Base-by-base conservation (phyloP, 2,329 filamentous ascomycete species). In the Ceratocystis albifundus region DNA sequence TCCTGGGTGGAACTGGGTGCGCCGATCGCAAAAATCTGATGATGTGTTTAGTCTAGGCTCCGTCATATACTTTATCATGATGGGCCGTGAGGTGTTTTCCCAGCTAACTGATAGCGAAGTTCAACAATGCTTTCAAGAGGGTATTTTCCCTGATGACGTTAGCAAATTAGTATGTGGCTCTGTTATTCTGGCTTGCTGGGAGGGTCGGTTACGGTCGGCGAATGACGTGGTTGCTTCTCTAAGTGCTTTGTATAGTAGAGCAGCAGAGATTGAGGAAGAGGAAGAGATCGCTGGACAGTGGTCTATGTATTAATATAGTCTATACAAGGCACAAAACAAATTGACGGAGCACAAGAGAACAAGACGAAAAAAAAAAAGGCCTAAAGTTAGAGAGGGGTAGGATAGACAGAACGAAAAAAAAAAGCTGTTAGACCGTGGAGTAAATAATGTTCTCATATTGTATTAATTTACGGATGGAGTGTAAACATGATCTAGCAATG, bases 31-130 rank as follows among this genome's bases (percentile, higher is more conserved):
- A 50, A 68, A 70, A 59, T 68, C 70, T 45, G 71, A 75, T 36
- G 74, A 75, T 63, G 63, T 76, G 17, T 76, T 75, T 67, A 73
- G 70, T 12, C 70, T 76, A 8, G 74, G 75, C 45, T 74, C 74
- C 7, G 70, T 72, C 22, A 71, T 76, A 36, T 75, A 76, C 70
- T 72, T 70, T 44, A 74, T 76, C 28, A 72, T 75, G 71, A 70
- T 71, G 41, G 72, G 73, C 55, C 69, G 69, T 45, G 70, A 72
- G 66, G 74, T 74, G 22, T 75, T 73, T 67, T 65, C 66, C 12
- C 69, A 72, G 64, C 64, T 75, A 15, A 65, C 69, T 55, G 72
- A 74, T 61, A 69, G 70, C 59, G 71, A 74, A 65, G 71, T 75
- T 41, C 69, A 72, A 55, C 68, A 66, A 10, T 70, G 69, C 20